Percentiles rank a stretch among this genome's conserved stretches.
phyloP scores from a whole-genome alignment of 2,329 filamentous ascomycete genomes.

The Daldinia sp. region DNA sequence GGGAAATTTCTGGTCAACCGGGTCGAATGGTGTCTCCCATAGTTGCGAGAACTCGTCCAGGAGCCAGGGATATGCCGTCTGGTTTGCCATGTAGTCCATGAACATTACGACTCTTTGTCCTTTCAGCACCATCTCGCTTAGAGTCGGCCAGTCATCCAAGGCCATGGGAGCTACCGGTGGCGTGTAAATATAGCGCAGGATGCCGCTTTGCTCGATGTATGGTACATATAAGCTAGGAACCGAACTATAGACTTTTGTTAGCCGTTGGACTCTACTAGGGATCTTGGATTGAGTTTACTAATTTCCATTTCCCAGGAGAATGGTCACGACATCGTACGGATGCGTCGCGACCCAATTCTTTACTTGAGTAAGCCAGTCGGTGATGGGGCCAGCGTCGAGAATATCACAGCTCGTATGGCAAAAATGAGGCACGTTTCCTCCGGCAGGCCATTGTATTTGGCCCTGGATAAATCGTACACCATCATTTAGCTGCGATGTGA shows the following conservation, averaged over 20 bases:
- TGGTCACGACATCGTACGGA: slow-evolving; percentile 87
- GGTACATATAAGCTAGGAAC: slow-evolving; percentile 68
- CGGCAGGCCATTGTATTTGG: slow-evolving; percentile 67
- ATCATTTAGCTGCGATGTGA: slow-evolving; percentile 78
- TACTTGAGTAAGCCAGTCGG: slow-evolving; percentile 74
- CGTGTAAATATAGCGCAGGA: slow-evolving; percentile 76
- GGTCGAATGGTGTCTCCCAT: slow-evolving; percentile 92
- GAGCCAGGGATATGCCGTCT: slow-evolving; percentile 80
- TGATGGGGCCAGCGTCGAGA: slow-evolving; percentile 81
- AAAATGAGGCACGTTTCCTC: slow-evolving; percentile 68
- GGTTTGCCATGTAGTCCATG: slow-evolving; percentile 85
- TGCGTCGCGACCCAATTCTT: slow-evolving; percentile 76
- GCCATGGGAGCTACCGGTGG: slow-evolving; percentile 76
- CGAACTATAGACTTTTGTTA: slow-evolving; percentile 50
- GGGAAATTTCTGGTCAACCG: slow-evolving; percentile 69
- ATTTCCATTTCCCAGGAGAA: slow-evolving; percentile 85
- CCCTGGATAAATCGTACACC: slow-evolving; percentile 72
- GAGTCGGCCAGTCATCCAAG: slow-evolving; percentile 81
- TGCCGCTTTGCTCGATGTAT: slow-evolving; percentile 74
- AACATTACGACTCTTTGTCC: slow-evolving; percentile 80
- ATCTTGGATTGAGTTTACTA: slow-evolving; percentile 51
- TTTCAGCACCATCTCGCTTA: slow-evolving; percentile 76
- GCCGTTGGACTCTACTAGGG: background rate
- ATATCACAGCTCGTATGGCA: slow-evolving; percentile 88
- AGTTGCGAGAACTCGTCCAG: slow-evolving; percentile 87